A percentile compares a stretch with the other conserved stretches of the same genome.
These are phyloP conservation scores for Plantago rigida DNA, from an alignment of 305 asterid species.

Conservation along the genomic window DNA sequence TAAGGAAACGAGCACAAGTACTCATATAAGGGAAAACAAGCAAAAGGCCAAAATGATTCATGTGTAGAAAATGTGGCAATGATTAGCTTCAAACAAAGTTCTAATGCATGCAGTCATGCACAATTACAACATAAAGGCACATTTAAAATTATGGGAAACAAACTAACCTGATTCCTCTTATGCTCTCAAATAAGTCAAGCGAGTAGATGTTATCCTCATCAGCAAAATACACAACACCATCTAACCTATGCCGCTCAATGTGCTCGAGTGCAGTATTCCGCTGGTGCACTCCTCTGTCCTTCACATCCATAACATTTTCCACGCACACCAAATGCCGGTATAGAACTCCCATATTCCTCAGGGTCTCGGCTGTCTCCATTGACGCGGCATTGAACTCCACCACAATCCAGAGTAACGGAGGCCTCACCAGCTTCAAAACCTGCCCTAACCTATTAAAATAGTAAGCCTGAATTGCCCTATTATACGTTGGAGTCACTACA, in stretches of 20 bases:
- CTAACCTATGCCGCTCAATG: constrained; percentile 57
- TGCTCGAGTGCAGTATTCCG: constrained; percentile 66
- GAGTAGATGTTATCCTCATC: constrained; percentile 55
- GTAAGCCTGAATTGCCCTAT: constrained; percentile 45
- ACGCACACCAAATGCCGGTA: constrained; percentile 59
- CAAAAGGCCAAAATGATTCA: no score
- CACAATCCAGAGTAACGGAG: constrained; percentile 69
- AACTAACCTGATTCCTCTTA: constrained; percentile 71
- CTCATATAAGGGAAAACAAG: no score
- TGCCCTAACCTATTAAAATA: constrained; percentile 52
- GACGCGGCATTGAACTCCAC: constrained; percentile 70
- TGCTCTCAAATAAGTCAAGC: constrained; percentile 47
- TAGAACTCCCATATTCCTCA: constrained; percentile 63
- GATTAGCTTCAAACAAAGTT: no score
- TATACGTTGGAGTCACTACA: constrained; percentile 51
- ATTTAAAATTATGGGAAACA: not conserved
- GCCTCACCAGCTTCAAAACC: constrained; percentile 43
- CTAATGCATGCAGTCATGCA: no score
- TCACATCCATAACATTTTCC: constrained; percentile 34
- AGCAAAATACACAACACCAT: constrained; percentile 71
- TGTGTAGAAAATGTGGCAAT: no score
- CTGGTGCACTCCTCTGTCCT: constrained; percentile 34
- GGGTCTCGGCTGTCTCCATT: constrained; percentile 44
- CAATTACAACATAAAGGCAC: no score
- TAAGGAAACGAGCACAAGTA: no score